Base-by-base conservation (phyloP, 169 alveolate species). In the Eimeria falciformis region DNA sequence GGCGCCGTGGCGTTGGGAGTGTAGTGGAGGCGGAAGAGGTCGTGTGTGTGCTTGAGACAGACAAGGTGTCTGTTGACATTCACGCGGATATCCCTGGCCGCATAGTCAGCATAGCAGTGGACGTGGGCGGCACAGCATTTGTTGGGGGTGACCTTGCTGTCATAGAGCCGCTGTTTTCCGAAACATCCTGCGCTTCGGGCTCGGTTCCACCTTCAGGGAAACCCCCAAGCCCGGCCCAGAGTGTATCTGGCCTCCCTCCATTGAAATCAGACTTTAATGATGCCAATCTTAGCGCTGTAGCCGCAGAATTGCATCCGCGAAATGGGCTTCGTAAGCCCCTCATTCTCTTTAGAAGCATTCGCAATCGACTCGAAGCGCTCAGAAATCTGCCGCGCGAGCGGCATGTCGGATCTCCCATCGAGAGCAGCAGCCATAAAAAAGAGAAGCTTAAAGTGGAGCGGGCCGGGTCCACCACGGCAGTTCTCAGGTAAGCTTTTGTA, bases 21-120 rank as follows among this genome's bases (percentile, higher is more conserved):
- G 94, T 88, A 79, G 99, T 98, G 33, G 94, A 92, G 71, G 94
- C 95, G 56, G 99, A 98, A 93, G 99, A 98, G 89, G 97, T 97
- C 14, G 93, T 98, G 68, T 98, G 99, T 79, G 96, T 97, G 46
- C 96, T 98, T 18, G 99, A 98, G 94, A 98, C 99, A 7, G 99
- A 98, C 95, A 98, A 98, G 95, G 98, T 97, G 23, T 56, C 95
- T 33, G 93, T 92, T 2, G 93, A 92, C 4, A 55, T 92, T 3
- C 85, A 77, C 56, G 75, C 92, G 18, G 62, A 68, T n/a, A 37
- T 50, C n/a, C 2, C 90, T 25, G 95, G 95, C 53, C 37, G 12
- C 25, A 5, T 92, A 2, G 58, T 71, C 27, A 18, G 65, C 21
- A 88, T 85, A 7, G 83, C 93, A 5, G 95, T 56, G 11, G 85